Base-by-base conservation (phyloP, 805 yeast species). In the Torulaspora gathmanii region DNA sequence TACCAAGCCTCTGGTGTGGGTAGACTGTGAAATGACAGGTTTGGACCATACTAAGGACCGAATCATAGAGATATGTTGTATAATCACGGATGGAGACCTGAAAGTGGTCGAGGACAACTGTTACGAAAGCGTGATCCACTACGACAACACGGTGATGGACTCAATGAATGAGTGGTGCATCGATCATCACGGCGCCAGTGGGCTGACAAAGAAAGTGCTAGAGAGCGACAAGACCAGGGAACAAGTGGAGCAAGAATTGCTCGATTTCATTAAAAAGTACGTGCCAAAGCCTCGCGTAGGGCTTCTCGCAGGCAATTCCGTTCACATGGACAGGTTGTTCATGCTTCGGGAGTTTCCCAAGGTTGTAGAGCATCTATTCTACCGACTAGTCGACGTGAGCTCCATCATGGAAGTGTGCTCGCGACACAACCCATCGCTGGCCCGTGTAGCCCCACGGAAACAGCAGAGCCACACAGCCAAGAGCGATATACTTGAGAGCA, bases 21-120 rank as follows among this genome's bases (percentile, higher is more conserved):
- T 93, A 13, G 99, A 93, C 68, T 93, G 98, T 67, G 99, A 93
- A 64, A 93, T 93, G 99, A 93, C 99, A 0, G 99, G 99, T 0
- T 69, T 93, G 31, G 84, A 91, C 55, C 80, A 82, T n/a, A 64
- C 68, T 38, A 72, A 74, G n/a, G 98, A 93, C 62, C 79, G 77
- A 46, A 90, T 93, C 55, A 86, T 93, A 48, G 99, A 93, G 65
- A 82, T 93, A 22, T 87, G 96, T 62, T 89, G 96, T 62, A 70
- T 91, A 31, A 72, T 93, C 37, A 93, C 99, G 1, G 95, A 91
- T 58, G 88, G 86, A 8, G 69, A 87, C 47, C 72, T 93, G 49
- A 78, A 85, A 43, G 56, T 86, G 3, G 68, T 88, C 1, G 52
- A 54, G 45, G 73, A 73, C 17, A 56, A 65, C 3, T 95, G 95